phyloP scores from a whole-genome alignment of 139 green algal genomes.

The Dunaliella sp. region DNA sequence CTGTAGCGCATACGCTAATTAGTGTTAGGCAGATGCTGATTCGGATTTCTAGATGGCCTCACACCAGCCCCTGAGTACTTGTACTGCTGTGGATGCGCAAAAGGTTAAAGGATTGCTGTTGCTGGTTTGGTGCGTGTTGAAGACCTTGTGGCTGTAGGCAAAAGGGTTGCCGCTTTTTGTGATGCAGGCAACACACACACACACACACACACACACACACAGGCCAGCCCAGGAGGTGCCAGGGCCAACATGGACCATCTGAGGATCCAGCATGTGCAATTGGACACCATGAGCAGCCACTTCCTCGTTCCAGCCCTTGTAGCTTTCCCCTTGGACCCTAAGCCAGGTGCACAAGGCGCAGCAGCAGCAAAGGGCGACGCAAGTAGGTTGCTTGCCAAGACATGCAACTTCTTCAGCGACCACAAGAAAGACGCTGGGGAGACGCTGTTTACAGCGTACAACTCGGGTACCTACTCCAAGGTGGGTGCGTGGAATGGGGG shows the following conservation, averaged over 20 bases:
- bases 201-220: no score
- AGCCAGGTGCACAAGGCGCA: no score
- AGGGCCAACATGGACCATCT: slow-evolving; percentile 40
- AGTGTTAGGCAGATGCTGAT: no score
- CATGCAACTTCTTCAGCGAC: slow-evolving; percentile 57
- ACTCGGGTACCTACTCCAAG: slow-evolving; percentile 75
- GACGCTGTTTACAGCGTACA: slow-evolving; percentile 64
- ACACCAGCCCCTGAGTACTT: no score
- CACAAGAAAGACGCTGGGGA: slow-evolving; percentile 70
- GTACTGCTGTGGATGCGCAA: no score
- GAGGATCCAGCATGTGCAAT: slow-evolving; percentile 74
- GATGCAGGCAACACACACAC: no score
- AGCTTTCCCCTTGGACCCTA: slow-evolving; percentile 6
- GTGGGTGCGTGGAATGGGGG: slow-evolving; percentile 6
- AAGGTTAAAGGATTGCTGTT: no score
- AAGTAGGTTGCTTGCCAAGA: slow-evolving; percentile 38
- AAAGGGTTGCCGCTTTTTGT: no score
- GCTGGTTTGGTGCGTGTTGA: no score
- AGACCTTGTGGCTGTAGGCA: no score
- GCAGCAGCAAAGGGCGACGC: not conserved
- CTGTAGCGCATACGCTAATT: no score
- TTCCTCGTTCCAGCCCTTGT: slow-evolving; percentile 58
- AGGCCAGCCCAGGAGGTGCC: slow-evolving; percentile 20
- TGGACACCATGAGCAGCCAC: slow-evolving; percentile 68
- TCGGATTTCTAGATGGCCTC: no score